Conservation (phyloP, 2,329 filamentous ascomycete species). For the Talaromyces rugulosus region DNA sequence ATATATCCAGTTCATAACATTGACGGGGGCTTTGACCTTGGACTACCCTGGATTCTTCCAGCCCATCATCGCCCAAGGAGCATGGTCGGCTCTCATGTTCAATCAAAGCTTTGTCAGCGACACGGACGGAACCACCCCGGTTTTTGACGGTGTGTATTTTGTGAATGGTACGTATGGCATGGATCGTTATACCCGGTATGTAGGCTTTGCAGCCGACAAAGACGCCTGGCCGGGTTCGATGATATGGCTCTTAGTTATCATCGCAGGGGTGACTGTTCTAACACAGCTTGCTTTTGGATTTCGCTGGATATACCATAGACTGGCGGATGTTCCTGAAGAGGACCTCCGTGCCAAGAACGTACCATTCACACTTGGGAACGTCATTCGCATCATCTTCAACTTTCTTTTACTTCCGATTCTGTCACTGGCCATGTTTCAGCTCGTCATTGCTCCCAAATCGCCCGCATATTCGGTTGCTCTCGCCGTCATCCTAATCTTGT, state of each 20-base stretch:
- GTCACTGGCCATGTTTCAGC: conserved; percentile 82
- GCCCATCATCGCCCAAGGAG: conserved; percentile 78
- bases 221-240: conserved; percentile 96
- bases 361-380: conserved; percentile 75
- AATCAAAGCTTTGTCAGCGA: conserved; percentile 81
- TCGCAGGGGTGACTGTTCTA: conserved; percentile 62
- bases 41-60: conserved; percentile 94
- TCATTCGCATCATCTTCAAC: conserved; percentile 84
- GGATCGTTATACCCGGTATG: conserved; percentile 71
- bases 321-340: conserved; percentile 72
- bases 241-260: conserved; percentile 78
- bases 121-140: conserved; percentile 59
- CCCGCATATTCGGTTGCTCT: conserved; percentile 68
- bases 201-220: conserved; percentile 69
- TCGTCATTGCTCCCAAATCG: conserved; percentile 69
- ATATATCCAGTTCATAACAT: conserved; percentile 87
- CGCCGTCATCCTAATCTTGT: conserved; percentile 68
- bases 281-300: conserved; percentile 72
- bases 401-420: conserved; percentile 87
- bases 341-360: conserved; percentile 88
- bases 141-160: conserved; percentile 83
- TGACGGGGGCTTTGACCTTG: conserved; percentile 82
- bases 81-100: conserved; percentile 90
- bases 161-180: conserved; percentile 75
- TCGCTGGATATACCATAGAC: conserved; percentile 70